Evolutionary conservation across 208 protist species (phyloP), one percentile per base, ranked within the genome.

Genomic region (Perkinsela sp.): DNA sequence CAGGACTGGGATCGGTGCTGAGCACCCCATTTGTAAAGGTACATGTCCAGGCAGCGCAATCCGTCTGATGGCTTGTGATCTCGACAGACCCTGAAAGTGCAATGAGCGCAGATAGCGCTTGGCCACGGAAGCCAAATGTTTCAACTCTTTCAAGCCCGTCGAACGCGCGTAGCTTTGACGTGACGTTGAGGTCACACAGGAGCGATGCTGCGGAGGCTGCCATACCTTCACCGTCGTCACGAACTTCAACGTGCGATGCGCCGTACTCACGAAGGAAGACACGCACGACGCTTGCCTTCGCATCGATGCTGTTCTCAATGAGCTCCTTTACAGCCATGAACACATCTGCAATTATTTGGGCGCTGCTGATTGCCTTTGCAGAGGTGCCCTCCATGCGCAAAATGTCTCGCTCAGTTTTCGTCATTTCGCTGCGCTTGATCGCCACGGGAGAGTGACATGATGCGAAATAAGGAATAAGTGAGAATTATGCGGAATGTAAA

Each of bases 41-140:
- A 22, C 40, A 57, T 57, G 13, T 6, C 40, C 40, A 57, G 6
- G 40, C 40, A 57, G 6, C 22, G 40, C 13, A 6, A 6, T 22
- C 40, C 22, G 6, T 22, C 40, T 57, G 40, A 6, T 57, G 6
- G 40, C 22, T 57, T 22, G 40, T 57, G 22, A 57, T 22, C 13
- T 6, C 22, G 22, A 40, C 30, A 29, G 31, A 68, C 67, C 16
- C 29, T 22, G 67, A 6, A 66, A 30, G 30, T 22, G 22, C 6
- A 22, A 40, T 68, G 6, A 40, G 16, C 67, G 31, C 29, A 6
- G 31, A 6, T 6, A 40, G 31, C n/a, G 95, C 95, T 74, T 98
- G 94, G 0, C 95, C 95, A 28, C 95, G 79, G 73, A 98, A 98
- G 15, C 95, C 95, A 77, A 89, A 94, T 0, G 88, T 91, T 16